phyloP scores from a whole-genome alignment of 345 rosid species.

The Clausena lansium region DNA sequence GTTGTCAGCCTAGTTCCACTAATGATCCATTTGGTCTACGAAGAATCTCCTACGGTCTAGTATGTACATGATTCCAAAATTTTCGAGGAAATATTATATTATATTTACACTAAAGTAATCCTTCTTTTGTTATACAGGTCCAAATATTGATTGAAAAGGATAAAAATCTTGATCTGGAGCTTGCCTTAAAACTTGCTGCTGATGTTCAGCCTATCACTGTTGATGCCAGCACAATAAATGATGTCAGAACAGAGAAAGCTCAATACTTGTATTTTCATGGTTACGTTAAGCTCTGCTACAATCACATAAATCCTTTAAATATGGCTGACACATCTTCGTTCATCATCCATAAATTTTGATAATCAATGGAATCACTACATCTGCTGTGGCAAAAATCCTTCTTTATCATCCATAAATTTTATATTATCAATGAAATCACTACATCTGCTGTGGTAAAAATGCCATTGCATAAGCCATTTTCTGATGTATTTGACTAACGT shows the following conservation, averaged over 20 bases:
- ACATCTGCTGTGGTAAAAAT: neutral
- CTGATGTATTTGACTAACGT: neutral
- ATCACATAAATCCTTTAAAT: neutral
- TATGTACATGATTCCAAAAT: constrained; percentile 40
- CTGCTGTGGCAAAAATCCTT: neutral
- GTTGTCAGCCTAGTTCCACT: constrained; percentile 94
- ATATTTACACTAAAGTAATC: constrained; percentile 6
- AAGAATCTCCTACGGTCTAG: constrained; percentile 93
- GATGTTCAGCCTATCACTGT: constrained; percentile 69
- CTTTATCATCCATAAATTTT: neutral
- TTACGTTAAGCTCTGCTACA: neutral
- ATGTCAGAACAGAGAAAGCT: constrained; percentile 51
- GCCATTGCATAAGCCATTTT: neutral
- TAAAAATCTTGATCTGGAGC: constrained; percentile 58
- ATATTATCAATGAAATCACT: neutral
- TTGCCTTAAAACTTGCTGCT: constrained; percentile 70
- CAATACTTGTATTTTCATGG: neutral
- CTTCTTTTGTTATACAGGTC: constrained; percentile 47
- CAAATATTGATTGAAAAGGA: constrained; percentile 83
- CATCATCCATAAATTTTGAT: neutral
- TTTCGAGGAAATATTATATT: neutral
- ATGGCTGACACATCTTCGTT: neutral
- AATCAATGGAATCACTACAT: neutral
- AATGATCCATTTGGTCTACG: constrained; percentile 93
- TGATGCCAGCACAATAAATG: constrained; percentile 50